Conservation (phyloP, 768 basidiomycete species). For the Lyophyllum shimeji region DNA sequence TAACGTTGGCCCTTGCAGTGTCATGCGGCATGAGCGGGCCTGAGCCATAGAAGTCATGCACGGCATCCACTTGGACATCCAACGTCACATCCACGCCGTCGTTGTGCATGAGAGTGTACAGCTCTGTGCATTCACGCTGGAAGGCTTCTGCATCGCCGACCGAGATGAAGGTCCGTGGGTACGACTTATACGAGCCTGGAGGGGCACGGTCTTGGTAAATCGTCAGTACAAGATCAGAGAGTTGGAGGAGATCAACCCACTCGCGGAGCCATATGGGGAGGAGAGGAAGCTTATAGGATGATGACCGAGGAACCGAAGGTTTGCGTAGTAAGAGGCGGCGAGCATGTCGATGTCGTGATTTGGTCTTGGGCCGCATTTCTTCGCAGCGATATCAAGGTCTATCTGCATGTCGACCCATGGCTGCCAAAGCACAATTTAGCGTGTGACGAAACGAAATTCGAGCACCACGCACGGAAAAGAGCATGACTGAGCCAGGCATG, state of each 20-base stretch:
- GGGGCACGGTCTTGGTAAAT: slow-evolving; percentile 11
- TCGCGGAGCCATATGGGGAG: slow-evolving; percentile 17
- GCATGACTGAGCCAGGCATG: slow-evolving; percentile 18
- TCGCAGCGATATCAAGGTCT: slow-evolving; percentile 13
- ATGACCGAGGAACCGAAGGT: slow-evolving; percentile 18
- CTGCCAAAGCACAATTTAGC: slow-evolving; percentile 1
- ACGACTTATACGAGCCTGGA: slow-evolving; percentile 15
- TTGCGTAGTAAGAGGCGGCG: slow-evolving; percentile 14
- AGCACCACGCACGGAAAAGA: slow-evolving; percentile 17
- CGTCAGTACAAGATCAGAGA: background rate
- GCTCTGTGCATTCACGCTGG: slow-evolving; percentile 18
- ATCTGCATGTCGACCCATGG: slow-evolving; percentile 21
- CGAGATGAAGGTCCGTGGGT: slow-evolving; percentile 20
- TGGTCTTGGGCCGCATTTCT: slow-evolving; percentile 8
- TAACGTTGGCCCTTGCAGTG: background rate
- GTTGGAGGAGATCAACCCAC: slow-evolving; percentile 4
- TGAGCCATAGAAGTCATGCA: slow-evolving; percentile 20
- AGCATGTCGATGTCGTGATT: slow-evolving; percentile 17
- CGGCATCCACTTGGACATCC: slow-evolving; percentile 22
- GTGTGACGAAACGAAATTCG: background rate
- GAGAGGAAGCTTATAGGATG: slow-evolving; percentile 14
- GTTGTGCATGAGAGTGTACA: slow-evolving; percentile 13
- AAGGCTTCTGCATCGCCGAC: slow-evolving; percentile 21
- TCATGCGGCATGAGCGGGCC: background rate
- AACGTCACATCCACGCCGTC: slow-evolving; percentile 21